phyloP scores from a whole-genome alignment of 495 filamentous ascomycete genomes.

The Penicillium bovifimosum region DNA sequence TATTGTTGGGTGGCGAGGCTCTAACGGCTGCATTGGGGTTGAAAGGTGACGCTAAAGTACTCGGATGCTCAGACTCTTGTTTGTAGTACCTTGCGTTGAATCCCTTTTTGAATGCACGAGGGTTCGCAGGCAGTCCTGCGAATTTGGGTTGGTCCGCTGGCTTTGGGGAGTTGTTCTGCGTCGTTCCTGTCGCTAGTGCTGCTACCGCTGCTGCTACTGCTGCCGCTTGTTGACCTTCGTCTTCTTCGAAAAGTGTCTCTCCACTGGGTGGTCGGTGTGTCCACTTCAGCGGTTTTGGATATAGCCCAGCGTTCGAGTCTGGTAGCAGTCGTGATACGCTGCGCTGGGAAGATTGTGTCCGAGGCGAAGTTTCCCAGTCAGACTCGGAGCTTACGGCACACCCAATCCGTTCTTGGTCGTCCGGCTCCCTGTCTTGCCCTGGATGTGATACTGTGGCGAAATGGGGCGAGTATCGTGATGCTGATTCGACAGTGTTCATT shows the following conservation, averaged over 20 bases:
- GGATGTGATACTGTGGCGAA: conserved; percentile 14
- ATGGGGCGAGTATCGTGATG: conserved; percentile 17
- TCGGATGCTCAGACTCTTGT: neutral
- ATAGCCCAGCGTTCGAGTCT: conserved; percentile 22
- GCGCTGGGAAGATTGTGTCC: conserved; percentile 29
- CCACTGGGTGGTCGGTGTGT: conserved; percentile 32
- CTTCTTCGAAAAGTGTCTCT: conserved; percentile 39
- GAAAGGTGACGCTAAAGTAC: conserved; percentile 2
- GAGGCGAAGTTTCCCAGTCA: conserved; percentile 24
- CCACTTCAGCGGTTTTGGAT: conserved; percentile 36
- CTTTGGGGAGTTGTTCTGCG: neutral
- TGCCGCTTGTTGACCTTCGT: conserved; percentile 13
- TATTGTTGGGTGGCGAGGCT: conserved; percentile 11
- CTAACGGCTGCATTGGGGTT: neutral
- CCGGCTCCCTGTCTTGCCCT: neutral
- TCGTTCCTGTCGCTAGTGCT: neutral
- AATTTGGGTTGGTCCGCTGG: conserved; percentile 8
- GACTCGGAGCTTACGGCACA: conserved; percentile 29
- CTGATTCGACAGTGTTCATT: neutral
- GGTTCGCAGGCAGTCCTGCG: conserved; percentile 36
- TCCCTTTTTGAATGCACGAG: conserved; percentile 32
- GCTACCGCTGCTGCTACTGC: neutral
- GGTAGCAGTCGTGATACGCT: conserved; percentile 32
- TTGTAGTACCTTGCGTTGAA: conserved; percentile 17
- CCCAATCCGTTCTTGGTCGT: conserved; percentile 19